These are phyloP conservation scores for Parasarocladium wereldwijsianum DNA, from an alignment of 2,329 filamentous ascomycete genomes.

Conservation along the genomic window DNA sequence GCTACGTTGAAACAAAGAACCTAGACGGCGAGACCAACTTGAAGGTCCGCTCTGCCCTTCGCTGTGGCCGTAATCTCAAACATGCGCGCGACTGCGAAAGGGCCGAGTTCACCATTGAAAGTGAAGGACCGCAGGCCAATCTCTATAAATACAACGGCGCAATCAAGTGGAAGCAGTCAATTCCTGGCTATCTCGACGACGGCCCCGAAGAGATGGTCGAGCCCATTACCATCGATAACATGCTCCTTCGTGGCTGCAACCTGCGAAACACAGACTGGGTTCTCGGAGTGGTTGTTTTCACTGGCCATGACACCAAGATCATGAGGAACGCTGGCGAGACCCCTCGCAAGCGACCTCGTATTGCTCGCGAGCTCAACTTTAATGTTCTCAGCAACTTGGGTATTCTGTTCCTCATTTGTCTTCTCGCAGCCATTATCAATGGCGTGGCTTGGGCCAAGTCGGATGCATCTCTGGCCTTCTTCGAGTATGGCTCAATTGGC, in stretches of 20 bases:
- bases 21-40: conserved; percentile 95
- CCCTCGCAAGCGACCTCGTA: conserved; percentile 81
- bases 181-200: conserved; percentile 46
- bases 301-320: conserved; percentile 92
- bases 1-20: conserved; percentile 97
- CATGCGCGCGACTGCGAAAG: conserved; percentile 89
- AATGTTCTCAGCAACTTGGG: conserved; percentile 95
- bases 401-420: conserved; percentile 78
- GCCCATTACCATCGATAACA: conserved; percentile 86
- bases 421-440: conserved; percentile 72
- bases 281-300: conserved; percentile 84
- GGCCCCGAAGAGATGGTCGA: conserved; percentile 70
- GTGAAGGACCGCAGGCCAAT: conserved; percentile 82
- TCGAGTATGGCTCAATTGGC: conserved; percentile 77
- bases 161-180: conserved; percentile 68
- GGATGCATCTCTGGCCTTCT: conserved; percentile 62
- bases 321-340: conserved; percentile 98
- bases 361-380: conserved; percentile 89
- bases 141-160: conserved; percentile 90
- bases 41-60: conserved; percentile 83
- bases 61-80: conserved; percentile 67
- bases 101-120: conserved; percentile 76
- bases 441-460: conserved; percentile 66
- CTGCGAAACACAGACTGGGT: conserved; percentile 94
- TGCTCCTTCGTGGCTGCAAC: conserved; percentile 85